phyloP scores from a whole-genome alignment of 495 filamentous ascomycete species.

The Penicillium cataractarum region DNA sequence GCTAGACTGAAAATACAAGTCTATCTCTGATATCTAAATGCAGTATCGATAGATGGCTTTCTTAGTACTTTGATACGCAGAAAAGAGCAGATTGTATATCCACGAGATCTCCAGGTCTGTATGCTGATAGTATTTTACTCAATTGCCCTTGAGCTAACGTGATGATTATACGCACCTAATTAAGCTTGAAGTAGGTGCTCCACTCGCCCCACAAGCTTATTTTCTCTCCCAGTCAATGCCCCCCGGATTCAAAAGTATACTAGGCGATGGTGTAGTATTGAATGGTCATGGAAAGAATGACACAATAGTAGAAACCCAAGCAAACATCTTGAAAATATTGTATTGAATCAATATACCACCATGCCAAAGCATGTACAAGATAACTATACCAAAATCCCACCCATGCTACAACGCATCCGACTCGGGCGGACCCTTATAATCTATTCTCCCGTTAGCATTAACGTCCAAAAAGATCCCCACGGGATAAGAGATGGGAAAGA shows the following conservation, averaged over 20 bases:
- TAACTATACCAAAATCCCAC: neutral
- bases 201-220: neutral
- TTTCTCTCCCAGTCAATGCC: neutral
- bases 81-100: too few species aligned
- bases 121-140: neutral
- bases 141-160: neutral
- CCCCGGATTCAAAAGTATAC: neutral
- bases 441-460: slow-evolving; percentile 19
- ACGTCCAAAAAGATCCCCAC: neutral
- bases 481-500: neutral
- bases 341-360: neutral
- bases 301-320: neutral
- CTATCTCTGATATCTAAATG: too few species aligned
- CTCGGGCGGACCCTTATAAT: slow-evolving; percentile 52
- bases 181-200: neutral
- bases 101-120: too few species aligned
- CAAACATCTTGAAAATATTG: neutral
- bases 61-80: too few species aligned
- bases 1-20: too few species aligned
- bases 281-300: neutral
- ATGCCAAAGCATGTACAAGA: neutral
- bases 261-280: too few species aligned
- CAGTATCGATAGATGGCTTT: too few species aligned
- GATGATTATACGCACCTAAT: too few species aligned
- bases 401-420: slow-evolving; percentile 34